These are phyloP conservation scores for Arabidopsis thaliana DNA, from an alignment of 345 rosid genomes.

Conservation along the genomic window DNA sequence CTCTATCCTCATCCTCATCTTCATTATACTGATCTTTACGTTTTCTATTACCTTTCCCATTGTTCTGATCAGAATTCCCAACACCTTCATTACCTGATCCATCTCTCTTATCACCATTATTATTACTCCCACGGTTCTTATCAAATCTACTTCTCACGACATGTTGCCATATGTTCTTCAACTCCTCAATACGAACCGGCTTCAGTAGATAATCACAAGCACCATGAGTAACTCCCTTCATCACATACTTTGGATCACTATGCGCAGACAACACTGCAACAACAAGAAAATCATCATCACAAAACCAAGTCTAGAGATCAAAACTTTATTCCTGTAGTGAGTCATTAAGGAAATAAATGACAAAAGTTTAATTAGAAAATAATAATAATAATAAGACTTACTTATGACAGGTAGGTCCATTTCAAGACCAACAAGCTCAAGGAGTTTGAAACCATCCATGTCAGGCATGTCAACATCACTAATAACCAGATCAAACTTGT, in stretches of 20 bases:
- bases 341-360: not conserved
- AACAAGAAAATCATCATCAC: constrained; percentile 1
- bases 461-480: constrained; percentile 99
- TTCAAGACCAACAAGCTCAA: constrained; percentile 95
- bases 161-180: constrained; percentile 97
- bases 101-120: constrained; percentile 51
- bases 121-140: constrained; percentile 50
- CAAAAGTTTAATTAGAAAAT: not conserved
- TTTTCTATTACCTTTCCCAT: constrained; percentile 61
- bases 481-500: constrained; percentile 88
- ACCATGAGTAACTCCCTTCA: constrained; percentile 91
- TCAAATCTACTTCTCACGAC: constrained; percentile 68
- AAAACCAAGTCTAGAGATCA: not conserved
- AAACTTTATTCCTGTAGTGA: not conserved
- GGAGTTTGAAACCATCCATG: constrained; percentile 97
- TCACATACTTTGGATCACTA: constrained; percentile 80
- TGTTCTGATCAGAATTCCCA: constrained; percentile 56
- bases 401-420: constrained; percentile 99
- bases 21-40: constrained; percentile 73
- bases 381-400: constrained; percentile 49
- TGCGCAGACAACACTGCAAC: constrained; percentile 84
- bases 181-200: constrained; percentile 89
- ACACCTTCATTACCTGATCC: constrained; percentile 46
- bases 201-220: constrained; percentile 93
- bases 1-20: constrained; percentile 70